A percentile compares a stretch with the other conserved stretches of the same genome.
phyloP scores from a whole-genome alignment of 257 asterid species.

The Fraxinus pennsylvanica region DNA sequence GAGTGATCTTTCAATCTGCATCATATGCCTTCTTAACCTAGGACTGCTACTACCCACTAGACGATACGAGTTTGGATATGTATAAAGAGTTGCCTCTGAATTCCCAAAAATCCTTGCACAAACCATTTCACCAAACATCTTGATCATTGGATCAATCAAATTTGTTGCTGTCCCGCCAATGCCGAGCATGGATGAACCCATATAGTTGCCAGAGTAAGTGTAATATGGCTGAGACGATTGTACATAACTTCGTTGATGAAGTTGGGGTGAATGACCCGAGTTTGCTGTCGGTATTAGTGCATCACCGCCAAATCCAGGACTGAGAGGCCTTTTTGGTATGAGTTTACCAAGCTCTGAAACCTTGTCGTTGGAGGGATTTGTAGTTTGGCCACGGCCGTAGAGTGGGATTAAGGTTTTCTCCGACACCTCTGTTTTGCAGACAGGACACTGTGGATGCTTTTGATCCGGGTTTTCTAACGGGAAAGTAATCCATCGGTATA shows the following conservation, averaged over 20 bases:
- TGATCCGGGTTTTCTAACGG: slow-evolving; percentile 33
- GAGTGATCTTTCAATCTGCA: slow-evolving; percentile 56
- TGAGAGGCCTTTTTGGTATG: slow-evolving; percentile 62
- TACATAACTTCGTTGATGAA: slow-evolving; percentile 29
- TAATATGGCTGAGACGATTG: slow-evolving; percentile 25
- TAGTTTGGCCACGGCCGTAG: slow-evolving; percentile 58
- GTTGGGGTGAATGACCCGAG: slow-evolving; percentile 21
- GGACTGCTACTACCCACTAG: slow-evolving; percentile 44
- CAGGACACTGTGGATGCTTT: slow-evolving; percentile 64
- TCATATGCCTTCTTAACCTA: slow-evolving; percentile 50
- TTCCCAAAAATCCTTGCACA: slow-evolving; percentile 56
- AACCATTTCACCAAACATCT: slow-evolving; percentile 67
- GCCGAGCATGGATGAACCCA: slow-evolving; percentile 26
- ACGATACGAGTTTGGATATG: slow-evolving; percentile 56
- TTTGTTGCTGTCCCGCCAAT: slow-evolving; percentile 26
- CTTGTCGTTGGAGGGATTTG: slow-evolving; percentile 36
- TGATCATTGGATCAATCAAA: slow-evolving; percentile 46
- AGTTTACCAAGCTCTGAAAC: slow-evolving; percentile 30
- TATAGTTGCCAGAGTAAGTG: slow-evolving; percentile 12
- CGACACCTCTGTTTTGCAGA: slow-evolving; percentile 64
- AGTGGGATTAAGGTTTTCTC: slow-evolving; percentile 66
- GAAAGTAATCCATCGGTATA: slow-evolving; percentile 70
- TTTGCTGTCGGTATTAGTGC: slow-evolving; percentile 16
- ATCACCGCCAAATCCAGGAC: slow-evolving; percentile 39
- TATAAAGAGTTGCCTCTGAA: slow-evolving; percentile 41